These are phyloP conservation scores for Fallopia convolvulus DNA, from an alignment of 148 eudicot genomes.

Conservation along the genomic window DNA sequence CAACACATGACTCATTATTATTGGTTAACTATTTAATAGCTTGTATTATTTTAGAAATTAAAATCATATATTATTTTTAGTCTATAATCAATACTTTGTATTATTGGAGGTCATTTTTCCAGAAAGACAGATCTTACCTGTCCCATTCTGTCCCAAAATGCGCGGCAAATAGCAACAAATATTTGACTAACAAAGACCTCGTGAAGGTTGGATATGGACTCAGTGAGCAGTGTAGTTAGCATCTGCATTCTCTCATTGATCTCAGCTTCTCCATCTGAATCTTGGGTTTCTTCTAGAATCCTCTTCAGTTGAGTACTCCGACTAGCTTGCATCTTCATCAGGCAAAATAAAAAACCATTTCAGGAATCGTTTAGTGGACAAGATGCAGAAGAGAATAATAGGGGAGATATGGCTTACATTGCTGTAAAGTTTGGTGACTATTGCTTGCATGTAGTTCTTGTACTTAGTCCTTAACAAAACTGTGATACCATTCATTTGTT, in stretches of 20 bases:
- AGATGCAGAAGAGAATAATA: not conserved
- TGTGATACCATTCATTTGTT: slow-evolving; percentile 72
- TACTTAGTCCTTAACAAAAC: slow-evolving; percentile 76
- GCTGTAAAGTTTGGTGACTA: slow-evolving; percentile 52
- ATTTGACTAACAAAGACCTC: slow-evolving; percentile 65
- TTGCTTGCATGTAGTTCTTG: slow-evolving; percentile 79
- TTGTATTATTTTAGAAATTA: too few relatives aligned
- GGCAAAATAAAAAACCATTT: not conserved
- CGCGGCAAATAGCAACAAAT: slow-evolving; percentile 63
- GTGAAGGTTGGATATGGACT: slow-evolving; percentile 66
- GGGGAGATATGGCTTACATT: slow-evolving; percentile 40
- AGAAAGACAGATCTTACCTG: slow-evolving; percentile 37
- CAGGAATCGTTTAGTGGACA: not conserved
- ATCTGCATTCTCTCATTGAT: slow-evolving; percentile 73
- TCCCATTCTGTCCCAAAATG: slow-evolving; percentile 86
- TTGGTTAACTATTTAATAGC: too few relatives aligned
- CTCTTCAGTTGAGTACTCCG: slow-evolving; percentile 67
- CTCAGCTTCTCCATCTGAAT: slow-evolving; percentile 71
- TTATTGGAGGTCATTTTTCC: not conserved
- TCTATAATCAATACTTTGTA: too few relatives aligned
- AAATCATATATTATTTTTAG: too few relatives aligned
- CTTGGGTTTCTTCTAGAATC: slow-evolving; percentile 75
- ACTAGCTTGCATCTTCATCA: slow-evolving; percentile 52
- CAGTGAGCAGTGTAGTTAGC: slow-evolving; percentile 49
- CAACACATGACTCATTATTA: too few relatives aligned